These are phyloP conservation scores for Rhodotorula kratochvilovae DNA, from an alignment of 768 basidiomycete genomes.

Conservation along the genomic window DNA sequence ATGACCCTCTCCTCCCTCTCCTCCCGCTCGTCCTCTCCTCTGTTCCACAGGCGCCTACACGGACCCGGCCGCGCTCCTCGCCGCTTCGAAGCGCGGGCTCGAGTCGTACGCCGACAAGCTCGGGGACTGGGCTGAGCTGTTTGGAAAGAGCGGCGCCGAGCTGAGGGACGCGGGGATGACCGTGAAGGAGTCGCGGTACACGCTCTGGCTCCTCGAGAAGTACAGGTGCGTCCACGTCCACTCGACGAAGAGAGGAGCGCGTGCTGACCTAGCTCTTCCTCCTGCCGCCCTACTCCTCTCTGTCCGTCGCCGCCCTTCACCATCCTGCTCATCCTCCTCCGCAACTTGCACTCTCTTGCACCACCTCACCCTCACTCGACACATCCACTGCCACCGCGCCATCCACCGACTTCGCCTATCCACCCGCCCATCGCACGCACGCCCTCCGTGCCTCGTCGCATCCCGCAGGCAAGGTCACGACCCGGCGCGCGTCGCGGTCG, in stretches of 20 bases:
- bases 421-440: no score
- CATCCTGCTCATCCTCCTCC: no score
- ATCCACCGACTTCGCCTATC: no score
- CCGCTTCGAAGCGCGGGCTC: slow-evolving; percentile 8
- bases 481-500: not conserved
- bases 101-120: slow-evolving; percentile 17
- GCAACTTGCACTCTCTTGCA: no score
- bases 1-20: not conserved
- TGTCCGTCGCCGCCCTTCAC: no score
- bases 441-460: not conserved
- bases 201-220: slow-evolving; percentile 23
- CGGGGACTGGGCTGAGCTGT: slow-evolving; percentile 10
- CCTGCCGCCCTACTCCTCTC: no score
- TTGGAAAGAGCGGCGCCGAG: slow-evolving; percentile 6
- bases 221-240: slow-evolving; percentile 5
- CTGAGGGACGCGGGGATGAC: slow-evolving; percentile 15
- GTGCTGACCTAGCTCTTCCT: no score
- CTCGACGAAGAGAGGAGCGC: not conserved
- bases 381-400: no score
- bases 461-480: slow-evolving; percentile 16
- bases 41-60: not conserved
- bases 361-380: no score
- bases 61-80: slow-evolving; percentile 5
- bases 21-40: not conserved
- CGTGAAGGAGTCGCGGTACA: slow-evolving; percentile 5